A percentile compares a stretch with the other conserved stretches of the same genome.
Conservation (phyloP, 1,284 basidiomycete species). For the Binderoboletus segoi region DNA sequence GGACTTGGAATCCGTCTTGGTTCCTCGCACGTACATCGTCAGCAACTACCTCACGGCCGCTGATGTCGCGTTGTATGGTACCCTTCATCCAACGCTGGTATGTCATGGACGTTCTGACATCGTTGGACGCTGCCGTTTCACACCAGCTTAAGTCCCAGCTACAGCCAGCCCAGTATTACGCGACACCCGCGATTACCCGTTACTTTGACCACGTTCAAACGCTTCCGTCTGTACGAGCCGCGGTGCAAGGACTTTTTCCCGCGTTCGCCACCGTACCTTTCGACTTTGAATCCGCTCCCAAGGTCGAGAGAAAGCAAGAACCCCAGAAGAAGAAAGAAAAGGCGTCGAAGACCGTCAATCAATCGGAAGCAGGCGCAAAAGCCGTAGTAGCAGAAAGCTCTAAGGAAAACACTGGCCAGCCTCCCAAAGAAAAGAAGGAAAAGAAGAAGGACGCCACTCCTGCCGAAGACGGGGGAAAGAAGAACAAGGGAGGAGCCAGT, state of each 20-base stretch:
- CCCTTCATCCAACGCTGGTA: slow-evolving; percentile 79
- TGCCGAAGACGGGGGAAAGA: slow-evolving; percentile 40
- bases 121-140: slow-evolving; percentile 6
- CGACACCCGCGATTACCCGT: slow-evolving; percentile 80
- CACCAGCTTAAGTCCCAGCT: slow-evolving; percentile 57
- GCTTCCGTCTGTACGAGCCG: slow-evolving; percentile 57
- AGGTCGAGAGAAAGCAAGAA: slow-evolving; percentile 70
- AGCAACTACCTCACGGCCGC: slow-evolving; percentile 83
- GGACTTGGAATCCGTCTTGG: slow-evolving; percentile 75
- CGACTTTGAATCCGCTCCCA: slow-evolving; percentile 77
- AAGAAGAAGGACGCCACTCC: slow-evolving; percentile 54
- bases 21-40: slow-evolving; percentile 81
- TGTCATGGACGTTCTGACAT: slow-evolving; percentile 34
- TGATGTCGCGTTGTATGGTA: slow-evolving; percentile 83
- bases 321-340: slow-evolving; percentile 84
- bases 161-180: slow-evolving; percentile 68
- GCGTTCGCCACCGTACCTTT: slow-evolving; percentile 67
- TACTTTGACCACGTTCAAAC: slow-evolving; percentile 94
- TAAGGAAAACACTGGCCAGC: slow-evolving; percentile 36
- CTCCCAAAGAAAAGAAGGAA: slow-evolving; percentile 46
- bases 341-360: slow-evolving; percentile 50
- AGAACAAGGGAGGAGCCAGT: slow-evolving; percentile 44
- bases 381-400: slow-evolving; percentile 28
- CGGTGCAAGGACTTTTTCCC: slow-evolving; percentile 54
- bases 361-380: slow-evolving; percentile 32